These are phyloP conservation scores for Carex kokanica DNA, from an alignment of 176 grass and related monocot genomes.

Conservation along the genomic window DNA sequence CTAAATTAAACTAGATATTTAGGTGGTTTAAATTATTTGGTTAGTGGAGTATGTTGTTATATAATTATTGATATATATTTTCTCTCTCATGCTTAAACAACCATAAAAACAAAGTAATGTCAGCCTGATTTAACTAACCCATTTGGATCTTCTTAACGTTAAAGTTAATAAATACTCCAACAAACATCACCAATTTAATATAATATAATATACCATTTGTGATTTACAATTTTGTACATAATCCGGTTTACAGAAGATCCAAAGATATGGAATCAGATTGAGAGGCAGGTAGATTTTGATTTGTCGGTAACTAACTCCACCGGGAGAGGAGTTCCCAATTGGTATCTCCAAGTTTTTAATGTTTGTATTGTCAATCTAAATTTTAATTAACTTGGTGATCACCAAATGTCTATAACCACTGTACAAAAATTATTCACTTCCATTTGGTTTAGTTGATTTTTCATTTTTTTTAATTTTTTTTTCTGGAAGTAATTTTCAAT, in stretches of 20 bases:
- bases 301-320: conserved; percentile 17
- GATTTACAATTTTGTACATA: neutral
- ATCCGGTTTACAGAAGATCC: neutral
- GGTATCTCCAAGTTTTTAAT: neutral
- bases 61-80: no score
- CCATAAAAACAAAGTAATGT: no score
- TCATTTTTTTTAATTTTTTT: no score
- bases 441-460: neutral
- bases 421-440: neutral
- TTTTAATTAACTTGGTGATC: neutral
- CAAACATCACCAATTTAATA: neutral
- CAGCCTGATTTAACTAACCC: no score
- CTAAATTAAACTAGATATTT: no score
- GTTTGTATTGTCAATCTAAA: neutral
- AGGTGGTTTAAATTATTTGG: no score
- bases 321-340: neutral
- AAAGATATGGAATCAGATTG: neutral
- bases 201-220: neutral
- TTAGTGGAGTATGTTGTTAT: no score
- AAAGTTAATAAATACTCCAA: no score
- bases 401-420: neutral
- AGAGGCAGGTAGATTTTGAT: neutral
- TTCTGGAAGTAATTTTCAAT: neutral
- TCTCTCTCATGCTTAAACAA: no score
- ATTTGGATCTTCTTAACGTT: no score